Conservation (phyloP, 1,284 basidiomycete species). For the Puccinia triticina region DNA sequence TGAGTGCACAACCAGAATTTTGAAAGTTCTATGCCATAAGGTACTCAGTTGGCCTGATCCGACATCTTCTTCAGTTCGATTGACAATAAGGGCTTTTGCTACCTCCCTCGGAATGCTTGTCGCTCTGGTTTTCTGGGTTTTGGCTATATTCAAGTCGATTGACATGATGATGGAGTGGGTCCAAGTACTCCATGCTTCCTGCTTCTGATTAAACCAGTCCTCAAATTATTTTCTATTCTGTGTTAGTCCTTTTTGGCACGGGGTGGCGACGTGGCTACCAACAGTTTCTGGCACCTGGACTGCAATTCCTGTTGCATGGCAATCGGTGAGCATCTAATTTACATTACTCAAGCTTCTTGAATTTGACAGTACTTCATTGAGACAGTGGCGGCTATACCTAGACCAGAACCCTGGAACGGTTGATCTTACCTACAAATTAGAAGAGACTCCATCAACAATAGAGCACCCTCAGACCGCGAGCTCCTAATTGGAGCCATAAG, state of each 20-base stretch:
- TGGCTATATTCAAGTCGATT: slow-evolving; percentile 9
- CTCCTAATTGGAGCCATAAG: too few species aligned
- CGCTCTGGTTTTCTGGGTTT: not conserved
- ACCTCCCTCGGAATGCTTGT: not conserved
- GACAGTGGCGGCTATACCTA: not conserved
- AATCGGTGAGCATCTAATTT: not conserved
- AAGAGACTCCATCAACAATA: not conserved
- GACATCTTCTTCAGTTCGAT: not conserved
- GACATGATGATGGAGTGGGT: not conserved
- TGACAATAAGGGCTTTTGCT: not conserved
- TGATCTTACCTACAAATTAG: not conserved
- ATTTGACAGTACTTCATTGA: not conserved
- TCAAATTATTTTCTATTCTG: not conserved
- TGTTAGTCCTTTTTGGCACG: slow-evolving; percentile 20
- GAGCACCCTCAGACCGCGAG: too few species aligned
- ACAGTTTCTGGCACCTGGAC: slow-evolving; percentile 4
- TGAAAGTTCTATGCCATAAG: not conserved
- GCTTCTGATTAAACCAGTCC: not conserved
- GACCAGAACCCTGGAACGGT: not conserved
- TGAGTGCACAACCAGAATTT: not conserved
- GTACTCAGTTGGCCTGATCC: not conserved
- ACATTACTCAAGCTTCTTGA: not conserved
- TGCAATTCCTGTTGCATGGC: slow-evolving; percentile 5
- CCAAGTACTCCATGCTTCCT: not conserved
- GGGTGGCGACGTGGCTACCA: not conserved